Evolutionary conservation across 306 rosid species (phyloP), one percentile per base, ranked within the genome.

Genomic region (Acacia confusa): DNA sequence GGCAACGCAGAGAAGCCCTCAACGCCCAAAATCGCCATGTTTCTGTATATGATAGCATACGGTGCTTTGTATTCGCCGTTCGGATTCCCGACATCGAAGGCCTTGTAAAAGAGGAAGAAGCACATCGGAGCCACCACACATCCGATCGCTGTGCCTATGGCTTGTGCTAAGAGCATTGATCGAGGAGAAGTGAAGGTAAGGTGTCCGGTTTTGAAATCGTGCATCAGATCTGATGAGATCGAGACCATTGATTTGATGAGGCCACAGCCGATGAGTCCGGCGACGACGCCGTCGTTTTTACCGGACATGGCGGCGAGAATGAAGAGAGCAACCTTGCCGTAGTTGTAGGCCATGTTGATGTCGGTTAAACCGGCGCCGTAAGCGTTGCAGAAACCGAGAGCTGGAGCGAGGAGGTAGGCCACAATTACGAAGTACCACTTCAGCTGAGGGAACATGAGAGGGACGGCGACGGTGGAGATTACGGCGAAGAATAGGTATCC

Each of bases 311-410:
- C 91, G 58, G 99, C 92, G 41, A 96, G 93, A 38, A 96, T 88
- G 82, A 96, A 96, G 78, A 96, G 97, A 61, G 99, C 99, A 71
- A 94, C 99, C 83, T 96, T 96, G 6, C 99, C 99, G 3, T 96
- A 96, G 90, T 96, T 96, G 77, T 91, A 92, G 24, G 99, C 97
- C 99, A 96, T 96, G 85, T 94, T 96, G 92, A 93, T 92, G 90
- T 96, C 99, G 0, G 99, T 96, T 76, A 96, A 72, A 65, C 99
- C 99, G 2, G 99, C 98, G 0, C 99, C 99, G 24, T 96, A 96
- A 41, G 99, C 99, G 77, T 96, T 96, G 90, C 99, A 96, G 90
- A 96, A 96, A 87, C 99, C 87, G 2, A 96, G 97, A 61, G 97
- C 89, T 2, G 99, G 99, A 0, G 98, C 99, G 11, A 92, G 84